Evolutionary conservation across 257 asterid genomes (phyloP).

Genomic region (Capsicum pubescens): DNA sequence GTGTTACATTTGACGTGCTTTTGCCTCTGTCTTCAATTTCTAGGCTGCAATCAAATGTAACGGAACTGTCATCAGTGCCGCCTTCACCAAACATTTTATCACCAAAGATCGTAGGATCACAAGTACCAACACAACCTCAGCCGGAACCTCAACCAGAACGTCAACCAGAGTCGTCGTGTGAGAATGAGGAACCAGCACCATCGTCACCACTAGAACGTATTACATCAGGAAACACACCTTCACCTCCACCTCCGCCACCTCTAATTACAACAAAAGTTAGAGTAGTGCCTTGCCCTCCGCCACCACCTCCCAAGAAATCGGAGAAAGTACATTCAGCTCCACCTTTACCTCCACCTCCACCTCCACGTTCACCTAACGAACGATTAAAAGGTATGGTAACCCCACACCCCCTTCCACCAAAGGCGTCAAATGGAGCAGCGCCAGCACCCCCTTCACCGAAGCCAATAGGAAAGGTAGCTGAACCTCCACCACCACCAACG

Average conservation of each 20-base stretch:
- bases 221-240: constrained; percentile 24
- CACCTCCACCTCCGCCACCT: constrained; percentile 35
- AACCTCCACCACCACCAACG: constrained; percentile 43
- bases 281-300: constrained; percentile 35
- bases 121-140: constrained; percentile 26
- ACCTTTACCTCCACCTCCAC: constrained; percentile 29
- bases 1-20: constrained; percentile 36
- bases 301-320: constrained; percentile 34
- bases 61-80: constrained; percentile 24
- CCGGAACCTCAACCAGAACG: constrained; percentile 10
- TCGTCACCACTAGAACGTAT: constrained; percentile 31
- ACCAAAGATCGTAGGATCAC: constrained; percentile 22
- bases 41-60: constrained; percentile 33
- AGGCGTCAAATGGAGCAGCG: constrained; percentile 24
- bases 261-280: background rate
- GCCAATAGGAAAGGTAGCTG: background rate
- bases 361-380: constrained; percentile 15
- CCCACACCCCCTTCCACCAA: constrained; percentile 40
- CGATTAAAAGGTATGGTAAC: constrained; percentile 16
- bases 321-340: constrained; percentile 11
- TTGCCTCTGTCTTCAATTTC: constrained; percentile 41
- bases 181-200: constrained; percentile 23
- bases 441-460: constrained; percentile 37
- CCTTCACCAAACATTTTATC: constrained; percentile 14
- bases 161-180: constrained; percentile 27